phyloP scores from a whole-genome alignment of 345 rosid species.

The Excoecaria cochinchinensis region DNA sequence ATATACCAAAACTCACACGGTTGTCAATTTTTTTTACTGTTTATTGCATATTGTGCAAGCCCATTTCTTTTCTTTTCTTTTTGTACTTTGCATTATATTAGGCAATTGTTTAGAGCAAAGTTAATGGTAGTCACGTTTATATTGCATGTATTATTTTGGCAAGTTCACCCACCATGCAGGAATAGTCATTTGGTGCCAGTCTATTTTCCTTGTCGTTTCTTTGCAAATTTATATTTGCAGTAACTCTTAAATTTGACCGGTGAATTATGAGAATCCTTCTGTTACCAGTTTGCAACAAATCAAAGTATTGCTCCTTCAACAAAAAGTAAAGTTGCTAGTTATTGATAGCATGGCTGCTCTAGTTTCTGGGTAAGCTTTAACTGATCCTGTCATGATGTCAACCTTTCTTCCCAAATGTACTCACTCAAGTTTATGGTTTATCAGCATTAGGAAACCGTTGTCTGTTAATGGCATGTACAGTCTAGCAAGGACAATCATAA shows the following conservation, averaged over 20 bases:
- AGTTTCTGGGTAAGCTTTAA: conserved; percentile 59
- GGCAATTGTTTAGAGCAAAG: not conserved
- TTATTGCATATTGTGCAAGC: not conserved
- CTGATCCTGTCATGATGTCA: not conserved
- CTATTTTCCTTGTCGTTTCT: not conserved
- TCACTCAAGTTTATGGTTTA: not conserved
- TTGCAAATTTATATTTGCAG: not conserved
- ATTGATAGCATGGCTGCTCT: conserved; percentile 93
- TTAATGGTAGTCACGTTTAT: not conserved
- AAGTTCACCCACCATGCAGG: not conserved
- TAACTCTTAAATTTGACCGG: not conserved
- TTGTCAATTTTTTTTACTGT: not conserved
- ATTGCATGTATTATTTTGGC: not conserved
- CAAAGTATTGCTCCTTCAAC: conserved; percentile 64
- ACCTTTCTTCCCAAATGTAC: not conserved
- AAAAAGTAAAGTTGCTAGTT: conserved; percentile 72
- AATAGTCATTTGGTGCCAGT: not conserved
- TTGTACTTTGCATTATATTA: not conserved
- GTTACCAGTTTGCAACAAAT: conserved; percentile 67
- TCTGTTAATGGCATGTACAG: not conserved
- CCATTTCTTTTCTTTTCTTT: not conserved
- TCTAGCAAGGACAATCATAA: not conserved
- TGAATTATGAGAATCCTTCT: conserved; percentile 4
- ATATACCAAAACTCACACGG: not conserved
- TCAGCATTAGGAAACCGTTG: not conserved